phyloP scores from a whole-genome alignment of 2,329 filamentous ascomycete genomes.

The Decorospora gaudefroyi region DNA sequence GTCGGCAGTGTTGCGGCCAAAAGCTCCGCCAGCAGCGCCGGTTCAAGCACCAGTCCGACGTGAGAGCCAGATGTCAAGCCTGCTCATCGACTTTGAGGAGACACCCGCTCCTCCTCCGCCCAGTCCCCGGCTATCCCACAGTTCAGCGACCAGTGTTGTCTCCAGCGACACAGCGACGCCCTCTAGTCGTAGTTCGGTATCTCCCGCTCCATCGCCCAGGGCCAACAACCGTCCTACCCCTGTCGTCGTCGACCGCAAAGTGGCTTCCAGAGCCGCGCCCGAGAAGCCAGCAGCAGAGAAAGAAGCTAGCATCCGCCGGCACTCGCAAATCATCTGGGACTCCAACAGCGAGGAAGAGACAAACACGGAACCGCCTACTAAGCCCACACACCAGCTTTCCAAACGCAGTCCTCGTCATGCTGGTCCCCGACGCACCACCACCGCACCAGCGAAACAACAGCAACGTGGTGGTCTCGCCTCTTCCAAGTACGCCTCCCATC shows the following conservation, averaged over 20 bases:
- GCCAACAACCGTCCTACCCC: neutral
- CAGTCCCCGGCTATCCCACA: constrained; percentile 3
- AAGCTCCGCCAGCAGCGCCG: neutral
- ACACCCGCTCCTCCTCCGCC: neutral
- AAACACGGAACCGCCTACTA: neutral
- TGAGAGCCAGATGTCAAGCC: constrained; percentile 1
- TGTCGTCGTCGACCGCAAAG: neutral
- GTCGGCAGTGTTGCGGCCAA: neutral
- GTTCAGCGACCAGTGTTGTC: neutral
- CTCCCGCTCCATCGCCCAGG: neutral
- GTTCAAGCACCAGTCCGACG: neutral
- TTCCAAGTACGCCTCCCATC: neutral
- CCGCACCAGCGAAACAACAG: neutral
- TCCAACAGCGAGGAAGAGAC: constrained; percentile 8
- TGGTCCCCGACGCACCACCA: neutral
- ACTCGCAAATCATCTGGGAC: constrained; percentile 15
- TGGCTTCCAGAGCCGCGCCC: neutral
- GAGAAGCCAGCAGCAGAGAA: neutral
- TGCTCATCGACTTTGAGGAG: constrained; percentile 20
- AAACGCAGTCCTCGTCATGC: neutral
- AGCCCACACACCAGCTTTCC: neutral
- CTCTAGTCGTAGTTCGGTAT: constrained; percentile 1
- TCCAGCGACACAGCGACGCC: neutral
- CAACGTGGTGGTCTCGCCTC: neutral
- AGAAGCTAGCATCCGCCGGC: constrained; percentile 4